Percentiles rank a stretch among this genome's conserved stretches.
Conservation (phyloP, 2,329 filamentous ascomycete genomes). For the Penicillium rolfsii region DNA sequence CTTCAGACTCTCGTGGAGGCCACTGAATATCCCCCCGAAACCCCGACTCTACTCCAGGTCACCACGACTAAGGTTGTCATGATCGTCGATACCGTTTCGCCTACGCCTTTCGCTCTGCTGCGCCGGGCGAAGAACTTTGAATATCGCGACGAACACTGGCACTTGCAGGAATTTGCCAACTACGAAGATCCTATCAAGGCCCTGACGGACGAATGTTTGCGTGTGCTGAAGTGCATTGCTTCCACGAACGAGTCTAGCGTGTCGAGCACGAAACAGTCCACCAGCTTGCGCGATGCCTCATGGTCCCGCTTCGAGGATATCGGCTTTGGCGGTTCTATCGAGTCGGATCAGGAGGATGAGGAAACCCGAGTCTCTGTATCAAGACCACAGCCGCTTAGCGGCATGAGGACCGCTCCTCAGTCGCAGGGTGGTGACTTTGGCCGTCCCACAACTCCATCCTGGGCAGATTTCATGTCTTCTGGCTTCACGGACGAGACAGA, state of each 20-base stretch:
- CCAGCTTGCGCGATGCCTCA: constrained; percentile 77
- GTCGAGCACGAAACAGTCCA: constrained; percentile 70
- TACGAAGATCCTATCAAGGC: constrained; percentile 88
- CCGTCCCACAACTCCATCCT: constrained; percentile 91
- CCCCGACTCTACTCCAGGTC: constrained; percentile 74
- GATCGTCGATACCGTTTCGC: constrained; percentile 94
- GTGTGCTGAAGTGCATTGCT: constrained; percentile 87
- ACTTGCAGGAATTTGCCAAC: constrained; percentile 81
- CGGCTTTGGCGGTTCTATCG: constrained; percentile 77
- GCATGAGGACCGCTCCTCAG: constrained; percentile 67
- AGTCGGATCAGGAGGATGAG: constrained; percentile 69
- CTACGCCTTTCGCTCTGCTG: constrained; percentile 87
- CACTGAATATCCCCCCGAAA: constrained; percentile 88
- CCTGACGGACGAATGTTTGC: constrained; percentile 88
- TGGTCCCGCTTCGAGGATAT: constrained; percentile 98
- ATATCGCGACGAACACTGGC: constrained; percentile 84
- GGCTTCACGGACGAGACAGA: constrained; percentile 81
- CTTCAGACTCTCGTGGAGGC: constrained; percentile 88
- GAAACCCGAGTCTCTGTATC: constrained; percentile 32
- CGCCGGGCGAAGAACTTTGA: constrained; percentile 93
- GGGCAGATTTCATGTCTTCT: constrained; percentile 95
- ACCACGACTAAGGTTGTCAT: constrained; percentile 89
- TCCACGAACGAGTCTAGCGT: constrained; percentile 83
- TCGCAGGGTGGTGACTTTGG: constrained; percentile 69
- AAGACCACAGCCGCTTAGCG: constrained; percentile 48